Conservation (phyloP, 768 basidiomycete genomes). For the Xanthoconium purpureum region DNA sequence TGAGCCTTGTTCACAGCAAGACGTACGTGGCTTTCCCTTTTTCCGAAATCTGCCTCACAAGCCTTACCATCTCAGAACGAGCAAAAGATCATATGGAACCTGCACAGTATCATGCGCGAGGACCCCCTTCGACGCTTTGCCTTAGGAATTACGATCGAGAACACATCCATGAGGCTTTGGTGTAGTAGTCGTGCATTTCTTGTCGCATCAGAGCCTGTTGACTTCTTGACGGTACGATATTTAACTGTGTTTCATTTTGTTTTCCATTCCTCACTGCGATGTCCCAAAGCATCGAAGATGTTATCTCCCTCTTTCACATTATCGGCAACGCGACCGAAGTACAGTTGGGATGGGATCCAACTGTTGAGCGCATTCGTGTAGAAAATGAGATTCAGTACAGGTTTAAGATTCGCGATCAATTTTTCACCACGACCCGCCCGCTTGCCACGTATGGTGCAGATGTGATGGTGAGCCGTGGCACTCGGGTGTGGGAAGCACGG, state of each 20-base stretch:
- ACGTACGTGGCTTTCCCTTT: no score
- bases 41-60: background rate
- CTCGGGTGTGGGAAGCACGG: background rate
- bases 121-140: slow-evolving; percentile 25
- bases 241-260: background rate
- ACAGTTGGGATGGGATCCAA: background rate
- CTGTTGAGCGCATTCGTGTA: background rate
- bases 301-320: slow-evolving; percentile 6
- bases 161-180: slow-evolving; percentile 27
- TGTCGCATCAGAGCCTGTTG: background rate
- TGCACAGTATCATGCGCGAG: slow-evolving; percentile 25
- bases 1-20: no score
- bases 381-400: background rate
- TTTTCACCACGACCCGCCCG: background rate
- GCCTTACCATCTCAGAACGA: background rate
- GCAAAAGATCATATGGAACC: slow-evolving; percentile 25
- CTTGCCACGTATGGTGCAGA: background rate
- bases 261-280: background rate
- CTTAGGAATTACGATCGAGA: slow-evolving; percentile 29
- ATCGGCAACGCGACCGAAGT: background rate
- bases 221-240: background rate
- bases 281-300: background rate
- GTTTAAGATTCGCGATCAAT: background rate
- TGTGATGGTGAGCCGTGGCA: background rate
- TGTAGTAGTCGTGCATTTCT: slow-evolving; percentile 4